Evolutionary conservation across 768 basidiomycete species (phyloP).

Genomic region (Phaeotremella skinneri): DNA sequence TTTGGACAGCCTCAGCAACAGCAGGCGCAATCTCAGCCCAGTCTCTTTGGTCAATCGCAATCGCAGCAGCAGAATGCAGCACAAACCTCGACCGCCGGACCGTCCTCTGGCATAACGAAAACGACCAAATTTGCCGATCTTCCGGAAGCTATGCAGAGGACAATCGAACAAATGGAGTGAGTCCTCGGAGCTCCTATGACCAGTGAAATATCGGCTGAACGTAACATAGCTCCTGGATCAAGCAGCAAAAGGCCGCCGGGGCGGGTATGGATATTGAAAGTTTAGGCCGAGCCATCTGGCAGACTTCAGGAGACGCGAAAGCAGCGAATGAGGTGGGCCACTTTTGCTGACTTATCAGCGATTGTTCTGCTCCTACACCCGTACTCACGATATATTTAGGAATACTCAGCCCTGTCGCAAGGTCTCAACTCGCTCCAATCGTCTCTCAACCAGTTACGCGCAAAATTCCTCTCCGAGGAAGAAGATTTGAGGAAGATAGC

Average conservation of each 20-base stretch:
- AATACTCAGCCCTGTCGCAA: conserved; percentile 35
- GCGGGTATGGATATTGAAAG: conserved; percentile 31
- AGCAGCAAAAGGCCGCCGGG: conserved; percentile 33
- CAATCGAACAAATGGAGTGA: conserved; percentile 43
- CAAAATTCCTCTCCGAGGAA: conserved; percentile 31
- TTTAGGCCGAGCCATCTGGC: conserved; percentile 40
- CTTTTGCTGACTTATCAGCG: not conserved
- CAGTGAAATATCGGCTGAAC: not conserved
- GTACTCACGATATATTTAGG: conserved; percentile 10
- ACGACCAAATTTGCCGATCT: conserved; percentile 41
- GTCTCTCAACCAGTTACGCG: conserved; percentile 24
- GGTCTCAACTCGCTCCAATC: conserved; percentile 21
- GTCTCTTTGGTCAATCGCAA: conserved; percentile 15
- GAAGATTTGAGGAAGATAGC: conserved; percentile 31
- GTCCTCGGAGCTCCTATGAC: conserved; percentile 11
- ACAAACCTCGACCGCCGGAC: not conserved
- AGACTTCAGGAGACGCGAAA: conserved; percentile 34
- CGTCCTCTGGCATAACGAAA: conserved; percentile 27
- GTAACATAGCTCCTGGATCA: conserved; percentile 29
- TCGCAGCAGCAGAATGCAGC: not conserved
- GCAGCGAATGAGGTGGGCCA: conserved; percentile 33
- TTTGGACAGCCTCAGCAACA: conserved; percentile 17
- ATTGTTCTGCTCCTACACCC: not conserved
- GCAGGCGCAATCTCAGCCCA: conserved; percentile 10
- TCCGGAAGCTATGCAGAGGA: conserved; percentile 34